Evolutionary conservation across 2,329 filamentous ascomycete species (phyloP).

Genomic region (Cladosporium sp.): DNA sequence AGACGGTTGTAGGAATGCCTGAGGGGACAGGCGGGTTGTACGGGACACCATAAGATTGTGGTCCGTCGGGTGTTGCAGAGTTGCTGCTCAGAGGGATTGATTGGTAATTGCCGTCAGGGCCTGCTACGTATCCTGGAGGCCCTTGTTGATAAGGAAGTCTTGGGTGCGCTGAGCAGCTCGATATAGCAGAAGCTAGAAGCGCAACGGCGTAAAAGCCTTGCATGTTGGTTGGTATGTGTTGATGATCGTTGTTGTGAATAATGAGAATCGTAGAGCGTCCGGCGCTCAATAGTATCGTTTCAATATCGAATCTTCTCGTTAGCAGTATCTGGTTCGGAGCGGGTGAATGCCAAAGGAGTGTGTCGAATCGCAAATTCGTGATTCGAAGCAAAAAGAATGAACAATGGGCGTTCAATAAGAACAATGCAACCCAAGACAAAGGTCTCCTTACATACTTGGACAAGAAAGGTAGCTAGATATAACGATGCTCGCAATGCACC

Average conservation of each 20-base stretch:
- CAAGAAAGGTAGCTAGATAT: background rate
- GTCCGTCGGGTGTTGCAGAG: background rate
- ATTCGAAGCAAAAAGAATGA: background rate
- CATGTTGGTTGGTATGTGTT: background rate
- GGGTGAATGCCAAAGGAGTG: background rate
- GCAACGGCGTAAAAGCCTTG: background rate
- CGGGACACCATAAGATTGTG: background rate
- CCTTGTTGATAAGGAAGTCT: background rate
- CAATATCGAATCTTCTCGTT: background rate
- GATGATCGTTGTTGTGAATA: background rate
- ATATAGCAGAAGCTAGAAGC: background rate
- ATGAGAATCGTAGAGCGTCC: background rate
- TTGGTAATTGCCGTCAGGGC: slow-evolving; percentile 2
- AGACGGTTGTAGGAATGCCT: background rate
- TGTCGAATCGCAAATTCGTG: background rate
- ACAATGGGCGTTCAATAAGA: background rate
- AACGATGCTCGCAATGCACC: background rate
- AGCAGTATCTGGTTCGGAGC: background rate
- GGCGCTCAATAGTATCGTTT: background rate
- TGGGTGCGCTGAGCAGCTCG: background rate
- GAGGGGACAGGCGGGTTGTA: background rate
- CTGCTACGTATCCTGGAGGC: background rate
- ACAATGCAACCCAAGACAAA: background rate
- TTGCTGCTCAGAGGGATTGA: background rate
- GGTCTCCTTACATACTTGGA: background rate